Percentiles rank a stretch among this genome's conserved stretches.
These are phyloP conservation scores for Dalbergia oliveri DNA, from an alignment of 306 rosid genomes.

Conservation along the genomic window DNA sequence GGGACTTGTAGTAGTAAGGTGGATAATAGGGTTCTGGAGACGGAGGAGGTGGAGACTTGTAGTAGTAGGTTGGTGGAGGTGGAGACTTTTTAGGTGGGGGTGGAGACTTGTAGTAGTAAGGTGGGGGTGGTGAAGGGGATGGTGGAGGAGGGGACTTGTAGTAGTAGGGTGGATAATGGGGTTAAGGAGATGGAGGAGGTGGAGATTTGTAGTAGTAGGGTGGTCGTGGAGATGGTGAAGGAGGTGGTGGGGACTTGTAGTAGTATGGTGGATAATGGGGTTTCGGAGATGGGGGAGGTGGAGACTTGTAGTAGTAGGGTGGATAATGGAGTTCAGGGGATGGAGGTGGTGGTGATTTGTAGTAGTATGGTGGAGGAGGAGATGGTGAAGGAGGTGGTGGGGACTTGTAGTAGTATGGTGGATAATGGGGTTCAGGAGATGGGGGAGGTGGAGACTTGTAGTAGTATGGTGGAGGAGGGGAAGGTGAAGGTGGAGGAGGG, in stretches of 20 bases:
- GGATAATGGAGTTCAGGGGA: neutral
- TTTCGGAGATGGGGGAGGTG: neutral
- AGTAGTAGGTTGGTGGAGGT: neutral
- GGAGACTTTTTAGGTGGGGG: neutral
- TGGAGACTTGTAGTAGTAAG: neutral
- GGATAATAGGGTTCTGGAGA: neutral
- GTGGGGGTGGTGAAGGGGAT: neutral
- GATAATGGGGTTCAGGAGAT: neutral
- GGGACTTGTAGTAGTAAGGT: neutral
- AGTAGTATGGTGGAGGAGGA: neutral
- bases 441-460: slow-evolving; percentile 51
- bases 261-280: neutral
- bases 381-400: neutral
- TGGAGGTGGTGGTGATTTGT: slow-evolving; percentile 1
- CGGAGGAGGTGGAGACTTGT: slow-evolving; percentile 8
- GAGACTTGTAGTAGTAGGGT: too few species aligned
- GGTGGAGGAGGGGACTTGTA: neutral
- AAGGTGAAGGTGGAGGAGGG: slow-evolving; percentile 13
- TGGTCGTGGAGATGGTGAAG: neutral
- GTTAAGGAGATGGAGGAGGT: neutral
- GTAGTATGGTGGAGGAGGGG: neutral
- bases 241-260: neutral
- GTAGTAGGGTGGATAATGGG: neutral
- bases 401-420: neutral
- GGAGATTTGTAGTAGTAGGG: neutral